Evolutionary conservation across 306 rosid species (phyloP).

Genomic region (Begonia loranthoides): DNA sequence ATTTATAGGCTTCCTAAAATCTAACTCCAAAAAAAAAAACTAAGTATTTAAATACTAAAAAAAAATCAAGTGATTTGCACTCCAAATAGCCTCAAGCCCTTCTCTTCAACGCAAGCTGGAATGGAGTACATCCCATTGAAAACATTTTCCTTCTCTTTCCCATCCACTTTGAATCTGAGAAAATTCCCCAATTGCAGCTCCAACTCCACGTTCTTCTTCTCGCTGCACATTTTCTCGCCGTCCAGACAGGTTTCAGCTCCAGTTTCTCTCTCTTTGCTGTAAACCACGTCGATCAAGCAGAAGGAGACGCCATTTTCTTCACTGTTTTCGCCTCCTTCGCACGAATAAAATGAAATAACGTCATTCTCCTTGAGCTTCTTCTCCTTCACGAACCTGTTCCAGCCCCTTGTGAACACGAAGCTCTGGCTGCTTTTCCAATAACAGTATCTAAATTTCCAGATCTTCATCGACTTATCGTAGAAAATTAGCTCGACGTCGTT

Average conservation of each 20-base stretch:
- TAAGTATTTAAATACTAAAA: too few species aligned
- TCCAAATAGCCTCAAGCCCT: constrained; percentile 35
- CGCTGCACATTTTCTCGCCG: background rate
- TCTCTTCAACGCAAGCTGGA: constrained; percentile 6
- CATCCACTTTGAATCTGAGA: constrained; percentile 2
- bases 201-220: constrained; percentile 1
- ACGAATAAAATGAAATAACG: constrained; percentile 27
- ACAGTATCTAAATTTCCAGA: constrained; percentile 37
- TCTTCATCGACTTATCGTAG: constrained; percentile 26
- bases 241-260: constrained; percentile 6
- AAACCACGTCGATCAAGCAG: constrained; percentile 27
- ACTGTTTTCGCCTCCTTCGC: constrained; percentile 15
- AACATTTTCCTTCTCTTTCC: constrained; percentile 6
- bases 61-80: constrained; percentile 16
- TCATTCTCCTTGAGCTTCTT: constrained; percentile 28
- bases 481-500: constrained; percentile 25
- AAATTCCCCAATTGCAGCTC: constrained; percentile 9
- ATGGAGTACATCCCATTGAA: background rate
- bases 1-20: too few species aligned
- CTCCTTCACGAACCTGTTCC: constrained; percentile 45
- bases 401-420: constrained; percentile 42
- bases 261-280: constrained; percentile 4
- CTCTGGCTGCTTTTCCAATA: constrained; percentile 45
- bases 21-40: too few species aligned
- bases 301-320: constrained; percentile 14